These are phyloP conservation scores for Fusarium algeriense DNA, from an alignment of 2,329 filamentous ascomycete species.

Conservation along the genomic window DNA sequence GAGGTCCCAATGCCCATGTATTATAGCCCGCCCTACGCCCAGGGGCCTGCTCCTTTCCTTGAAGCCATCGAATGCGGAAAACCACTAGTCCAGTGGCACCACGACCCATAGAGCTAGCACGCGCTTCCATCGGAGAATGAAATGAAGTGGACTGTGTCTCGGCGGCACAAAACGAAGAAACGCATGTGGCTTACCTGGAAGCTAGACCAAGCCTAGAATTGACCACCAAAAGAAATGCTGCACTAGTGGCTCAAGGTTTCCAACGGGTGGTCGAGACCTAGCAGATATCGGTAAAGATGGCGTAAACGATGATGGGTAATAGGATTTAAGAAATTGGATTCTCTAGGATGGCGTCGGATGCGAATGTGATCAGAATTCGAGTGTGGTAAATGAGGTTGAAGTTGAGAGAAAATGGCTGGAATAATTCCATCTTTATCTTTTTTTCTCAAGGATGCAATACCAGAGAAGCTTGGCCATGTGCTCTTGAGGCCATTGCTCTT, in stretches of 20 bases:
- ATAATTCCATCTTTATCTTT: constrained; percentile 23
- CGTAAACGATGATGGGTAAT: constrained; percentile 6
- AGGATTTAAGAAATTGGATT: constrained; percentile 33
- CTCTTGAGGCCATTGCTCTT: constrained; percentile 11
- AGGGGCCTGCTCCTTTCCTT: constrained; percentile 24
- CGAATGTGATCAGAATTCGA: constrained; percentile 27
- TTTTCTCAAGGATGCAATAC: background rate
- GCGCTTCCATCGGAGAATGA: constrained; percentile 36
- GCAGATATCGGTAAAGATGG: constrained; percentile 16
- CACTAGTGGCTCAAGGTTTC: constrained; percentile 18
- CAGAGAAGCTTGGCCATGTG: constrained; percentile 27
- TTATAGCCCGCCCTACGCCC: constrained; percentile 27
- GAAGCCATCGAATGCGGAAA: constrained; percentile 35
- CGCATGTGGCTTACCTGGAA: constrained; percentile 40
- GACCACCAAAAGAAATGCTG: constrained; percentile 36
- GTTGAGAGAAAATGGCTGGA: constrained; percentile 22
- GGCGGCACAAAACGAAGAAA: constrained; percentile 33
- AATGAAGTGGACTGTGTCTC: constrained; percentile 44
- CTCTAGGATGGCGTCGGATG: constrained; percentile 32
- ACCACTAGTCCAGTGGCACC: constrained; percentile 43
- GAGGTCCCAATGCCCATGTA: constrained; percentile 41
- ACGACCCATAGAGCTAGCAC: constrained; percentile 36
- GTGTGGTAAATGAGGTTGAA: constrained; percentile 6
- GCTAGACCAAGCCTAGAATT: constrained; percentile 33
- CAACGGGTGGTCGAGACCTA: constrained; percentile 11